A percentile compares a stretch with the other conserved stretches of the same genome.
phyloP scores from a whole-genome alignment of 345 rosid genomes.

The Rhodamnia rubescens region DNA sequence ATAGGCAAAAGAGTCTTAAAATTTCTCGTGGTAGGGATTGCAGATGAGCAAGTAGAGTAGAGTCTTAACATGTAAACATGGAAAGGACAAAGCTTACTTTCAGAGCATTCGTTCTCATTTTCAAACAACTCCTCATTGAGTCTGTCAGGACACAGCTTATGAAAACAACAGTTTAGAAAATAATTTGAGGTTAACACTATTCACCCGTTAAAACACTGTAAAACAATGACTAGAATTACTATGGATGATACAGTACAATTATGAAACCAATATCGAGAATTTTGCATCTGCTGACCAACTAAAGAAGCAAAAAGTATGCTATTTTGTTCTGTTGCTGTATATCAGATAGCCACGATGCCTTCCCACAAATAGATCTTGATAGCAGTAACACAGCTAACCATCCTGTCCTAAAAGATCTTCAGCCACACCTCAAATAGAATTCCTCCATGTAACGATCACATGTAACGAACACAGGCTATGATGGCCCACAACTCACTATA shows the following conservation, averaged over 20 bases:
- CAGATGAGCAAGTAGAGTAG: background rate
- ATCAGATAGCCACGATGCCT: background rate
- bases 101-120: background rate
- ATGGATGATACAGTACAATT: background rate
- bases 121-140: background rate
- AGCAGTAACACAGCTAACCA: background rate
- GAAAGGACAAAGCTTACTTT: background rate
- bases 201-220: background rate
- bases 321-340: background rate
- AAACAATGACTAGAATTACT: background rate
- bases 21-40: background rate
- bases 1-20: background rate
- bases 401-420: background rate
- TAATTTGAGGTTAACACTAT: background rate
- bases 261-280: background rate
- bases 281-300: background rate
- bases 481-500: background rate
- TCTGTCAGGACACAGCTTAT: background rate
- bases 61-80: background rate
- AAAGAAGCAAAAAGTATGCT: background rate
- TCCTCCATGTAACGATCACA: background rate
- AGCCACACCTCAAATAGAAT: background rate
- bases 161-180: background rate
- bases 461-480: background rate
- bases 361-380: background rate